Evolutionary conservation across 2,329 filamentous ascomycete species (phyloP), one percentile per base, ranked within the genome.

Genomic region (Ceratocystis eucalypticola): DNA sequence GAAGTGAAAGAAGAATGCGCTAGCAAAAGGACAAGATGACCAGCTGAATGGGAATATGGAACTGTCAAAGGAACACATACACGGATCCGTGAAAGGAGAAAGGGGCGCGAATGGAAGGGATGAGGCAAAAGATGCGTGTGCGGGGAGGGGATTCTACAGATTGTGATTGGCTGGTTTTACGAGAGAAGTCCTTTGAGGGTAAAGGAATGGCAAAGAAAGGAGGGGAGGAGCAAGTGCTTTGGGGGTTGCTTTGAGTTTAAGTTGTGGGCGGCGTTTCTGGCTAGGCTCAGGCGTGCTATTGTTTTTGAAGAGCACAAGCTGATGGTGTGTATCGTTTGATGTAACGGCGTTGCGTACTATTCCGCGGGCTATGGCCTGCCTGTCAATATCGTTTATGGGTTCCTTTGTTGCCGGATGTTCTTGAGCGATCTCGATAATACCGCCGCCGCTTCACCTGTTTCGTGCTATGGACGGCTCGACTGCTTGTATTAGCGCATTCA

Each of bases 151-250:
- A 17, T 33, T n/a, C 22, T 22, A 17, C 33, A 15, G 25, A 2
- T 7, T 63, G 41, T 50, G 44, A 45, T 63, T 63, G 61, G 61
- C 22, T 63, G 61, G 61, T 30, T 63, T 48, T 63, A 63, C 61
- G 61, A 63, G 25, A 50, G 7, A 37, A 37, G 33, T 37, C 4
- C 28, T 57, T n/a, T 30, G 33, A 57, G 53, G 53, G 25, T 15
- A 57, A 33, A 57, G 53, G 25, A 15, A 57, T 8, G 10, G 3
- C 25, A n/a, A 6, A 30, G 12, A 12, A 33, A 33, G 17, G 28
- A 57, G 20, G 25, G 7, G 2, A 10, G 48, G 48, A 53, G 48
- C n/a, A 25, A 37, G 33, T 37, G 33, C 33, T 37, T 37, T 37
- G 46, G 17, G n/a, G 17, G 5, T 50, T 57, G 17, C 53, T 33